These are phyloP conservation scores for Cutaneotrichosporon cavernicola DNA, from an alignment of 1,284 basidiomycete species.

Conservation along the genomic window DNA sequence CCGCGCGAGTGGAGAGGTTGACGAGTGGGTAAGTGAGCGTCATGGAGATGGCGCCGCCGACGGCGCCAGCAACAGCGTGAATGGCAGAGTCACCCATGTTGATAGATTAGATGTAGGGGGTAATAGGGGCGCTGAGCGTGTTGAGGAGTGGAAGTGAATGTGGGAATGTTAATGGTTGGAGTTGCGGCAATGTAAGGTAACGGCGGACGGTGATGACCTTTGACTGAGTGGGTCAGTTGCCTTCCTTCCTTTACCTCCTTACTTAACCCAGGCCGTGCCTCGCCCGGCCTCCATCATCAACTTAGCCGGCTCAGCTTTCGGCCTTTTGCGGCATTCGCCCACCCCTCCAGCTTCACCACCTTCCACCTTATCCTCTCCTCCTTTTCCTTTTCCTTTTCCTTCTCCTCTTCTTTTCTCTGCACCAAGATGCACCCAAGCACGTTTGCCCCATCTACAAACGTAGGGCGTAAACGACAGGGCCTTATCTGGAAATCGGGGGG, in stretches of 20 bases:
- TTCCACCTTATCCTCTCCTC: too few species aligned
- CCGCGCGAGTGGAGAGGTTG: constrained; percentile 87
- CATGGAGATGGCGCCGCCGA: constrained; percentile 89
- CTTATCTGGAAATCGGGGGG: neutral
- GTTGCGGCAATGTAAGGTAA: neutral
- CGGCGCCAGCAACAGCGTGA: constrained; percentile 84
- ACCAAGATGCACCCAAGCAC: neutral
- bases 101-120: neutral
- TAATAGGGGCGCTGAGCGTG: neutral
- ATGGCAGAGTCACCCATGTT: constrained; percentile 70
- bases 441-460: neutral
- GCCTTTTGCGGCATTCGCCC: constrained; percentile 8
- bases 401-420: neutral
- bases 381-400: neutral
- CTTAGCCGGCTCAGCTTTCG: neutral
- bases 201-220: too few species aligned
- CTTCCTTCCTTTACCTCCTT: neutral
- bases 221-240: neutral
- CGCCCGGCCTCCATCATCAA: neutral
- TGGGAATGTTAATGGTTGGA: neutral
- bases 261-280: neutral
- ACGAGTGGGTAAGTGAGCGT: constrained; percentile 69
- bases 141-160: neutral
- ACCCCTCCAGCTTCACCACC: neutral
- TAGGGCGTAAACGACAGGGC: neutral